phyloP scores from a whole-genome alignment of 108 stramenopile species.

The Parietichytrium sp. region DNA sequence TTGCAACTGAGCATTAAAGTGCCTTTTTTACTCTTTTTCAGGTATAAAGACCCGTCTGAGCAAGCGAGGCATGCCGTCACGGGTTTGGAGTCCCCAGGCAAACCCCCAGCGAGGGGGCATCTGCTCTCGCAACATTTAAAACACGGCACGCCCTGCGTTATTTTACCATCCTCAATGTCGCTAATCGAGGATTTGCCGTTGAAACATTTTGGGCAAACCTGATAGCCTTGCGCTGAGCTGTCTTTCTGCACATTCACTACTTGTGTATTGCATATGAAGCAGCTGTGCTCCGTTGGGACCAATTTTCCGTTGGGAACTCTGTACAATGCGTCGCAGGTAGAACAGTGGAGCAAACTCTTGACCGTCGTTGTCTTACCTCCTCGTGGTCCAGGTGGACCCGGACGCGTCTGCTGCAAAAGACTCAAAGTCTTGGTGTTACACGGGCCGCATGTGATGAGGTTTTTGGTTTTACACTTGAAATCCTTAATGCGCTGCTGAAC shows the following conservation, averaged over 20 bases:
- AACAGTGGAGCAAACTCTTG: neutral
- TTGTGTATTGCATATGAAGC: neutral
- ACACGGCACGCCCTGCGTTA: neutral
- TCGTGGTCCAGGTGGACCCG: neutral
- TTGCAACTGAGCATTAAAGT: too few relatives aligned
- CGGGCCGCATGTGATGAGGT: neutral
- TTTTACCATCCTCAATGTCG: neutral
- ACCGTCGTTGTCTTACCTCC: conserved; percentile 6
- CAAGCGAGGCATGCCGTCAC: neutral
- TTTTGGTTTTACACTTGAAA: neutral
- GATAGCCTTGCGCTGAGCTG: neutral
- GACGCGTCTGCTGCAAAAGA: neutral
- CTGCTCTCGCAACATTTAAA: neutral
- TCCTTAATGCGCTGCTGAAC: neutral
- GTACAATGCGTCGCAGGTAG: neutral
- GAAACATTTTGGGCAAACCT: conserved; percentile 8
- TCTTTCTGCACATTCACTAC: neutral
- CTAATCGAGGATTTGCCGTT: neutral
- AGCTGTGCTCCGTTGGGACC: neutral
- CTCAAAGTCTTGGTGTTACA: neutral
- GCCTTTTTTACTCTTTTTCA: too few relatives aligned
- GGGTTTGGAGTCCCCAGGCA: neutral
- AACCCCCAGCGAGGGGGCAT: conserved; percentile 4
- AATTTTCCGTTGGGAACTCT: neutral
- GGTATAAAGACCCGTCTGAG: neutral